Percentiles rank a stretch among this genome's conserved stretches.
These are phyloP conservation scores for Yamadazyma sp. DNA, from an alignment of 805 yeast species.

Conservation along the genomic window DNA sequence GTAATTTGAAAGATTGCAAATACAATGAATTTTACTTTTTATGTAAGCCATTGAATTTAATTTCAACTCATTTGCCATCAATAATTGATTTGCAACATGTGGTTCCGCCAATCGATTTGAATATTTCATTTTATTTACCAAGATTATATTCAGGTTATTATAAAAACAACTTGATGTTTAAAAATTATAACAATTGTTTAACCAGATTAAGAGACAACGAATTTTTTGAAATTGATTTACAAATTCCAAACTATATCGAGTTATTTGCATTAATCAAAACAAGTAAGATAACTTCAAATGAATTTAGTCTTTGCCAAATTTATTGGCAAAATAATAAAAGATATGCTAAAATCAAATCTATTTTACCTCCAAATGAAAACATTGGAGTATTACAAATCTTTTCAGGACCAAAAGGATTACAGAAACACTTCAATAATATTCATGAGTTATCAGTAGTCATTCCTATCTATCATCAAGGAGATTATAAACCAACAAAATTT, in stretches of 20 bases:
- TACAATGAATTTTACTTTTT: conserved; percentile 68
- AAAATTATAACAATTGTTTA: conserved; percentile 72
- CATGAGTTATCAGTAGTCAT: conserved; percentile 72
- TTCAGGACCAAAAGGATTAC: conserved; percentile 63
- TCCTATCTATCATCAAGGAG: conserved; percentile 73
- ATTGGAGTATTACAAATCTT: conserved; percentile 75
- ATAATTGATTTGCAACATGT: conserved; percentile 80
- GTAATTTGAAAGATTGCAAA: conserved; percentile 26
- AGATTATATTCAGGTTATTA: conserved; percentile 82
- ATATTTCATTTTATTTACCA: conserved; percentile 77
- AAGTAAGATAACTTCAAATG: conserved; percentile 44
- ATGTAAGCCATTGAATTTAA: conserved; percentile 67
- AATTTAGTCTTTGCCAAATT: conserved; percentile 71
- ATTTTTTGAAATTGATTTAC: conserved; percentile 72
- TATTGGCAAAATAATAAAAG: conserved; percentile 64
- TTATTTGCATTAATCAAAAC: conserved; percentile 57
- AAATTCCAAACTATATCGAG: conserved; percentile 70
- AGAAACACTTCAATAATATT: conserved; percentile 51
- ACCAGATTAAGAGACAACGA: conserved; percentile 73
- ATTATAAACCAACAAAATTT: conserved; percentile 59
- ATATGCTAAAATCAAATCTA: conserved; percentile 74
- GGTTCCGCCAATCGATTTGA: conserved; percentile 76
- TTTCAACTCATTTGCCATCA: conserved; percentile 85
- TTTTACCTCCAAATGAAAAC: conserved; percentile 64
- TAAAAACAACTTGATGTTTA: conserved; percentile 52